phyloP scores from a whole-genome alignment of 148 eudicot species.

The Spergularia marina region DNA sequence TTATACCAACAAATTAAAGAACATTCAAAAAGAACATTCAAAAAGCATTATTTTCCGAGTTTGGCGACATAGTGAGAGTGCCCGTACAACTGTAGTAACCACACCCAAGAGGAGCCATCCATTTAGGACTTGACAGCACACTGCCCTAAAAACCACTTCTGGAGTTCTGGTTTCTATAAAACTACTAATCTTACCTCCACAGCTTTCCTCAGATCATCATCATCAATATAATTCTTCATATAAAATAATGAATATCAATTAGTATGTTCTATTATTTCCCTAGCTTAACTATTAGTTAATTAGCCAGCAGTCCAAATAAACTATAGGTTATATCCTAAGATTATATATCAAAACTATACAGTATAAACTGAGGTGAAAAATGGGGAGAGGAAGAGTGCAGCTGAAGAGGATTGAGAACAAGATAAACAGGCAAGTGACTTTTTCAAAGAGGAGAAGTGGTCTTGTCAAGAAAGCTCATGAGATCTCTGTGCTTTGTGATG shows the following conservation, averaged over 20 bases:
- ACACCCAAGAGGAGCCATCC: slow-evolving; percentile 8
- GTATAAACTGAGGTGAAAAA: not conserved
- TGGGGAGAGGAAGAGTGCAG: slow-evolving; percentile 50
- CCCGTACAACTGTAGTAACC: not conserved
- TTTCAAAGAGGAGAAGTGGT: slow-evolving; percentile 46
- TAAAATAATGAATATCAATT: not conserved
- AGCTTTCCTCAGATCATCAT: not conserved
- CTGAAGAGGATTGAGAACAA: slow-evolving; percentile 48
- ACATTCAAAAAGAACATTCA: too few species aligned
- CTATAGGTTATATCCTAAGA: too few species aligned
- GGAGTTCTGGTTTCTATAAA: slow-evolving; percentile 6
- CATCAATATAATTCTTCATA: not conserved
- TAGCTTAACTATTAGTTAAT: not conserved
- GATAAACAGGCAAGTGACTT: slow-evolving; percentile 49
- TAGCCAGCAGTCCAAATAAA: too few species aligned
- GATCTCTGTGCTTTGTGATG: slow-evolving; percentile 49
- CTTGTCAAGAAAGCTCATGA: slow-evolving; percentile 48
- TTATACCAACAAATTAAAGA: too few species aligned
- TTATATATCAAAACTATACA: too few species aligned
- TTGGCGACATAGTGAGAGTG: not conserved
- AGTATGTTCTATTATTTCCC: too few species aligned
- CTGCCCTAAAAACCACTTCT: slow-evolving; percentile 14
- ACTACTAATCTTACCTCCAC: not conserved
- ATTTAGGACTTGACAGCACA: slow-evolving; percentile 29
- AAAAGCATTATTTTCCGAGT: too few species aligned